Conservation (phyloP, 345 rosid genomes). For the Turritis glabra region DNA sequence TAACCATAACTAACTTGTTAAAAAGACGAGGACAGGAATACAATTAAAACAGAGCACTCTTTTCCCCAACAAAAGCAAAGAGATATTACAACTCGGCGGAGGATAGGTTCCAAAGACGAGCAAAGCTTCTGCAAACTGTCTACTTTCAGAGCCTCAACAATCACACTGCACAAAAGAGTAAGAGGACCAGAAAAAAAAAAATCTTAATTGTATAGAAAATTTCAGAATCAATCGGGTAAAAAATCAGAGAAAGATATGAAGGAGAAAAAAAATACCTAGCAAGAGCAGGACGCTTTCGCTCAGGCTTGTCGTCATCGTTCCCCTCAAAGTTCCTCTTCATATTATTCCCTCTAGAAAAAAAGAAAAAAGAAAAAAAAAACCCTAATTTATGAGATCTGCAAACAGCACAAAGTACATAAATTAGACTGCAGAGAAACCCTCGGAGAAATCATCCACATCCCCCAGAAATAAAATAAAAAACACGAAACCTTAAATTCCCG, state of each 20-base stretch:
- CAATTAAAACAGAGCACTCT: not conserved
- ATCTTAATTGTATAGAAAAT: not conserved
- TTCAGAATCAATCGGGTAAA: not conserved
- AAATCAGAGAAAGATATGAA: not conserved
- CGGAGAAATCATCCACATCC: not conserved
- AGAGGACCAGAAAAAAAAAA: not conserved
- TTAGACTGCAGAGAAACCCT: not conserved
- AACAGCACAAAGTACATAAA: not conserved
- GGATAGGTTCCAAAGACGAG: constrained; percentile 89
- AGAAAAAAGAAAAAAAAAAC: too few species aligned
- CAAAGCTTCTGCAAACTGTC: constrained; percentile 93
- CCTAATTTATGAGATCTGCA: not conserved
- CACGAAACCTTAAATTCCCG: not conserved
- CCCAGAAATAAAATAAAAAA: not conserved
- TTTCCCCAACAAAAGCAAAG: not conserved
- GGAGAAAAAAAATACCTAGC: constrained; percentile 46
- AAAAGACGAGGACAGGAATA: not conserved
- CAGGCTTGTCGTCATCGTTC: constrained; percentile 52
- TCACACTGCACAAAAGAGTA: constrained; percentile 53
- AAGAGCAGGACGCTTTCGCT: constrained; percentile 67
- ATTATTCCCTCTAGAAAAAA: not conserved
- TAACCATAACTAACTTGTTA: not conserved
- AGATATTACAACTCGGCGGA: constrained; percentile 85
- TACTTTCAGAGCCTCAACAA: constrained; percentile 90
- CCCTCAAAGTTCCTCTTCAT: constrained; percentile 52